Evolutionary conservation across 108 stramenopile genomes (phyloP).

Genomic region (Cylindrotheca closterium): DNA sequence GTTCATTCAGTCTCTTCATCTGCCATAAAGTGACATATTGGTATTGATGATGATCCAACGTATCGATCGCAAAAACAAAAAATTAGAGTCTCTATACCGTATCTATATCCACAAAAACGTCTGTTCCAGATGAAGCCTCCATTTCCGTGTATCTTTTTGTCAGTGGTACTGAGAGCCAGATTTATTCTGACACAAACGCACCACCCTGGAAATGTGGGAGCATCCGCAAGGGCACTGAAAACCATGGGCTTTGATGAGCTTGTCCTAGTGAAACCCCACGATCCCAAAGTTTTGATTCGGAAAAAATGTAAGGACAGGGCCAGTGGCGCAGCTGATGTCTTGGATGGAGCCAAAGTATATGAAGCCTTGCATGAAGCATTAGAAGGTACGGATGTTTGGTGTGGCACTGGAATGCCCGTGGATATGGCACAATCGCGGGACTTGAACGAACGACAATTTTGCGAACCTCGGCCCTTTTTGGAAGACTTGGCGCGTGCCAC

Average conservation of each 20-base stretch:
- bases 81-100: too few relatives aligned
- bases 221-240: conserved; percentile 61
- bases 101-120: too few relatives aligned
- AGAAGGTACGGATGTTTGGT: conserved; percentile 32
- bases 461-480: conserved; percentile 49
- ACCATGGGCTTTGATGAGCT: conserved; percentile 60
- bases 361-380: conserved; percentile 41
- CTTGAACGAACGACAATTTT: conserved; percentile 18
- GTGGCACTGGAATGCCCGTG: conserved; percentile 69
- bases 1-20: too few relatives aligned
- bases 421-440: conserved; percentile 41
- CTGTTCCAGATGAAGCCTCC: too few relatives aligned
- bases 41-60: too few relatives aligned
- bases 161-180: conserved; percentile 16
- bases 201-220: conserved; percentile 58
- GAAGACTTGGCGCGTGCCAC: conserved; percentile 13
- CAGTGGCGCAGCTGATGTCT: conserved; percentile 57
- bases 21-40: too few relatives aligned
- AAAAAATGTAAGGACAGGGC: conserved; percentile 46
- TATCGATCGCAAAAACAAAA: too few relatives aligned
- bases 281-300: conserved; percentile 38
- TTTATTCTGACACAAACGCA: conserved; percentile 59
- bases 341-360: conserved; percentile 36
- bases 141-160: too few relatives aligned
- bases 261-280: conserved; percentile 44